Conservation (phyloP, 306 rosid genomes). For the Rosa rugosa region DNA sequence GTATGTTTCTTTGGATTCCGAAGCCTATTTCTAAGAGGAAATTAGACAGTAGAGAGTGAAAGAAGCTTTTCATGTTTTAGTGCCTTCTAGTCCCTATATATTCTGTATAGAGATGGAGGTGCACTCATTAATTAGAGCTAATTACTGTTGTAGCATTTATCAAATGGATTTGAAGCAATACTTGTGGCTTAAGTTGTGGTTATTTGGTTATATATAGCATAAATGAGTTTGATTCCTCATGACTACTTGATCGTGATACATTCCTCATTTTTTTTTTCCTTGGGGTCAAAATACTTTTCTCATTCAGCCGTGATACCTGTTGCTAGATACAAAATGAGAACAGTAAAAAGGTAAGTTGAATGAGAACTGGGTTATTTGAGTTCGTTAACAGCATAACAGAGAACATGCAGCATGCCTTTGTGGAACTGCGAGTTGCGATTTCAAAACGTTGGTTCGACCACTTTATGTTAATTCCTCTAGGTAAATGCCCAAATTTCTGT, state of each 20-base stretch:
- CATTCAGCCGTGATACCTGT: neutral
- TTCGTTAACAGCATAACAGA: neutral
- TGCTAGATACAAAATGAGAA: neutral
- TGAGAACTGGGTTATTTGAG: neutral
- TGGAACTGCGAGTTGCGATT: neutral
- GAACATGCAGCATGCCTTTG: neutral
- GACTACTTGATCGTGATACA: neutral
- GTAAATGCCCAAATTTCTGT: too few relatives aligned
- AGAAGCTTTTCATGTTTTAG: neutral
- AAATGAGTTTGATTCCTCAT: neutral
- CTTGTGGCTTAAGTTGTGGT: neutral
- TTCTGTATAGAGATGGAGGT: neutral
- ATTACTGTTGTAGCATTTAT: neutral
- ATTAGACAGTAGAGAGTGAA: constrained; percentile 3
- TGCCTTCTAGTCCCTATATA: neutral
- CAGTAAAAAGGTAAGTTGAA: neutral
- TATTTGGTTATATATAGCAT: neutral
- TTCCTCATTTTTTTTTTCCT: neutral
- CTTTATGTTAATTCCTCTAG: neutral
- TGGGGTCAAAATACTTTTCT: neutral
- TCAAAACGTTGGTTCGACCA: neutral
- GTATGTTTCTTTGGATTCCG: constrained; percentile 4
- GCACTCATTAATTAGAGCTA: neutral
- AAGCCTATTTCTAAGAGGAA: neutral
- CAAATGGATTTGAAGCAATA: neutral